These are phyloP conservation scores for Bruguiera gymnorhiza DNA, from an alignment of 345 rosid genomes.

Conservation along the genomic window DNA sequence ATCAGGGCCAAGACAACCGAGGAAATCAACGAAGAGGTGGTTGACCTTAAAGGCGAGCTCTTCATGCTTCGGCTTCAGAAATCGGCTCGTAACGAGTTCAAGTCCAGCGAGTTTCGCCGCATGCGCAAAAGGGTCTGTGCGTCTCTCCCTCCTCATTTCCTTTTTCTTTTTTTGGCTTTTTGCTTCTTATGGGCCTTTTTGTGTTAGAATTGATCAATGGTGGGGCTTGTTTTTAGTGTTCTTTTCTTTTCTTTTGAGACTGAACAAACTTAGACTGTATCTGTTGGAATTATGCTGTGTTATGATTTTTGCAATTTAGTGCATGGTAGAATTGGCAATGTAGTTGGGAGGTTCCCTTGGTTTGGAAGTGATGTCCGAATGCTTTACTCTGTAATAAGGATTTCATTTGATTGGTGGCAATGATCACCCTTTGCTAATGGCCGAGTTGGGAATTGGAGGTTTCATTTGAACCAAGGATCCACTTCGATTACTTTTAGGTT, in stretches of 20 bases:
- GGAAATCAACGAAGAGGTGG: conserved; percentile 74
- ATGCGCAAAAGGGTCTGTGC: conserved; percentile 73
- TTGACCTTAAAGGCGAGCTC: conserved; percentile 91
- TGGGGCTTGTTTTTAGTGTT: too few relatives aligned
- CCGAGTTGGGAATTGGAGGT: background rate
- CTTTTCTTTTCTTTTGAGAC: too few relatives aligned
- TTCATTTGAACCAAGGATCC: background rate
- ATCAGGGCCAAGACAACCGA: conserved; percentile 67
- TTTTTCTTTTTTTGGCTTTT: background rate
- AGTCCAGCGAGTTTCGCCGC: conserved; percentile 77
- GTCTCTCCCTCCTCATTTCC: conserved; percentile 12
- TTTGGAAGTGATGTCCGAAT: background rate
- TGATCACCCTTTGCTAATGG: background rate
- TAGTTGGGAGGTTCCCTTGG: background rate
- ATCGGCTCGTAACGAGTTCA: conserved; percentile 84
- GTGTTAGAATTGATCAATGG: too few relatives aligned
- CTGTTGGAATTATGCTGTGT: too few relatives aligned
- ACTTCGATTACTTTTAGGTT: background rate
- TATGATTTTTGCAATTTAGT: too few relatives aligned
- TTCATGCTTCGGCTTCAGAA: conserved; percentile 85
- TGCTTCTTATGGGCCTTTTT: too few relatives aligned
- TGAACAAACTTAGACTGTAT: too few relatives aligned
- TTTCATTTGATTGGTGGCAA: too few relatives aligned
- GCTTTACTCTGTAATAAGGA: too few relatives aligned
- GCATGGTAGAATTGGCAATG: background rate